Conservation (phyloP, 192 early-diverging fungal species). For the Coemansia sp. region DNA sequence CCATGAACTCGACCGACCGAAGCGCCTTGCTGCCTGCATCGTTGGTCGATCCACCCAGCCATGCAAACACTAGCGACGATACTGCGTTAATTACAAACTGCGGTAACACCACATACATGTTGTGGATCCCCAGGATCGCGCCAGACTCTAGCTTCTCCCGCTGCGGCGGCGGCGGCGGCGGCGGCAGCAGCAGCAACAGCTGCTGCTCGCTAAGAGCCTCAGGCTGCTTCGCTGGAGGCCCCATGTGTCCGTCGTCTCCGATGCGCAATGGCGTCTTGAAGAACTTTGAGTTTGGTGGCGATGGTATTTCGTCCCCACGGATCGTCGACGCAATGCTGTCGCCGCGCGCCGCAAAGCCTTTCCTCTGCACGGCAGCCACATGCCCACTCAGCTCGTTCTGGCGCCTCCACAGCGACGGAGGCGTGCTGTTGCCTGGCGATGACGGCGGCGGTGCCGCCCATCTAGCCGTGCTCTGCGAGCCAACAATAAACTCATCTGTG, state of each 20-base stretch:
- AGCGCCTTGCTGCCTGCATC: background rate
- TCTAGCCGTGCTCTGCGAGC: conserved; percentile 12
- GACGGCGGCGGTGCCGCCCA: background rate
- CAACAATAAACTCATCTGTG: conserved; percentile 34
- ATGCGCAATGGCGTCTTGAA: conserved; percentile 1
- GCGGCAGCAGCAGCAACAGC: background rate
- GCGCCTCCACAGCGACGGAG: conserved; percentile 13
- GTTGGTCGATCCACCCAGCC: conserved; percentile 22
- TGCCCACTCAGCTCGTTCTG: conserved; percentile 5
- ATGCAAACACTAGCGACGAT: conserved; percentile 48
- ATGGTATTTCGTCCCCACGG: conserved; percentile 16
- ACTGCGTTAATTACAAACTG: conserved; percentile 74
- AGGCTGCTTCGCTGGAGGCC: background rate
- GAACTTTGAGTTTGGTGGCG: conserved; percentile 2
- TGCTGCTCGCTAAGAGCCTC: background rate
- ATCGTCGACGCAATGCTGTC: conserved; percentile 47
- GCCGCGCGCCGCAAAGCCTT: conserved; percentile 4
- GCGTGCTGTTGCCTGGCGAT: background rate
- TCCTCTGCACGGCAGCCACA: background rate
- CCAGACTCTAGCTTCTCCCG: conserved; percentile 54
- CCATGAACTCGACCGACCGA: conserved; percentile 48
- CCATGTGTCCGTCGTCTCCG: background rate
- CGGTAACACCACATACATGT: conserved; percentile 95
- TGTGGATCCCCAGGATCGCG: conserved; percentile 89
- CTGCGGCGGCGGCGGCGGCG: background rate